Evolutionary conservation across 306 rosid genomes (phyloP).

Genomic region (Corylus americana): DNA sequence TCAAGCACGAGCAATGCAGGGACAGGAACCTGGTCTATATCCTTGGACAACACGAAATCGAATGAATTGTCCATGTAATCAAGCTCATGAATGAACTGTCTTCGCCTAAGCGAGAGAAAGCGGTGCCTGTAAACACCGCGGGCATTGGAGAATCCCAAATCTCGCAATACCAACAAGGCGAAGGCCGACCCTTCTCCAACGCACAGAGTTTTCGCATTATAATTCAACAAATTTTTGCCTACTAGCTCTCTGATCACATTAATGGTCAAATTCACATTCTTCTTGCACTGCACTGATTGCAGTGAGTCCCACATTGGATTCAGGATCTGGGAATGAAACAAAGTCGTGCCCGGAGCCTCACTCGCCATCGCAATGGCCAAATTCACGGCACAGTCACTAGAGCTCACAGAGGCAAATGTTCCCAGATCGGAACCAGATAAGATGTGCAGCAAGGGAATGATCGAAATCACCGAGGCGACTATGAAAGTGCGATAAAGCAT

Average conservation of each 20-base stretch:
- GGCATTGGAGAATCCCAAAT: constrained; percentile 61
- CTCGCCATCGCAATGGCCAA: constrained; percentile 16
- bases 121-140: constrained; percentile 38
- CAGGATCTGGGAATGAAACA: constrained; percentile 54
- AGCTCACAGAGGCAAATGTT: constrained; percentile 40
- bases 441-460: constrained; percentile 55
- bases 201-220: constrained; percentile 53
- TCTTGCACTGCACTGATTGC: constrained; percentile 43
- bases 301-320: constrained; percentile 60
- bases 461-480: constrained; percentile 56
- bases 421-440: constrained; percentile 45
- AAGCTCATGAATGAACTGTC: constrained; percentile 39
- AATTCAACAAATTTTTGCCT: constrained; percentile 43
- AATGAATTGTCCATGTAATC: constrained; percentile 54
- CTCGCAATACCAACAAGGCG: constrained; percentile 46
- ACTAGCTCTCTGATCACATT: constrained; percentile 45
- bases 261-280: constrained; percentile 46
- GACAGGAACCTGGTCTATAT: constrained; percentile 58
- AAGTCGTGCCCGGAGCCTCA: constrained; percentile 37
- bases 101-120: constrained; percentile 49
- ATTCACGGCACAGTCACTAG: constrained; percentile 43
- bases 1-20: constrained; percentile 79
- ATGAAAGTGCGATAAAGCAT: constrained; percentile 56
- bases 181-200: constrained; percentile 60
- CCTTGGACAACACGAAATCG: constrained; percentile 72